Conservation (phyloP, 345 rosid genomes). For the Eucalyptus fibrosa region DNA sequence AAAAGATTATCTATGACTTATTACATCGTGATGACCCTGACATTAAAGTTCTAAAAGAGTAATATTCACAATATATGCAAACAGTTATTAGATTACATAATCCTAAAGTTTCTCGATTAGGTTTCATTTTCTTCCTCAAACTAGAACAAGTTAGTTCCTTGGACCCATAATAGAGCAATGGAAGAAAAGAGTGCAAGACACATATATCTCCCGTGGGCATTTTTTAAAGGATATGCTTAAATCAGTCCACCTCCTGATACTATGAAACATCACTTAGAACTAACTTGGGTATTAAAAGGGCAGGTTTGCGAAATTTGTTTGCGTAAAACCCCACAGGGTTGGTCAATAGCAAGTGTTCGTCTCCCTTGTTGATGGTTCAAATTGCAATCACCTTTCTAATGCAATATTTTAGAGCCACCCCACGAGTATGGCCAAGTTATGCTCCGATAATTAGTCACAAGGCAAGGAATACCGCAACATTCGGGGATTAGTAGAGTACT, state of each 20-base stretch:
- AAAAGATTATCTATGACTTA: neutral
- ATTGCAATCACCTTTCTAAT: neutral
- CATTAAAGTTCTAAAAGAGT: neutral
- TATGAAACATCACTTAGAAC: neutral
- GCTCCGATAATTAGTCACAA: neutral
- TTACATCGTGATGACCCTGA: accelerated
- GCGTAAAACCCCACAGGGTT: neutral
- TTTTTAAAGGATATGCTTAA: neutral
- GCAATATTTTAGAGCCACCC: neutral
- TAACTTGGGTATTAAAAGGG: neutral
- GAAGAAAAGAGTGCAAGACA: neutral
- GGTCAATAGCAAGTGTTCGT: neutral
- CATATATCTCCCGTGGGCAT: neutral
- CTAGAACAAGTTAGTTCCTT: neutral
- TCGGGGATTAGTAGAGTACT: neutral
- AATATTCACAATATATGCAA: neutral
- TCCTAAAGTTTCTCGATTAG: neutral
- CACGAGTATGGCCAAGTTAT: neutral
- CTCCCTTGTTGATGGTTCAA: neutral
- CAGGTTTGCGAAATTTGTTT: neutral
- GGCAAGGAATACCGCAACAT: neutral
- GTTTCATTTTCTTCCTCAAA: neutral
- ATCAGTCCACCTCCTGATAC: neutral
- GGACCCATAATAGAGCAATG: neutral
- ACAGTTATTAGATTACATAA: neutral